phyloP scores from a whole-genome alignment of 2,329 filamentous ascomycete genomes.

The Cryphonectria parasitica region DNA sequence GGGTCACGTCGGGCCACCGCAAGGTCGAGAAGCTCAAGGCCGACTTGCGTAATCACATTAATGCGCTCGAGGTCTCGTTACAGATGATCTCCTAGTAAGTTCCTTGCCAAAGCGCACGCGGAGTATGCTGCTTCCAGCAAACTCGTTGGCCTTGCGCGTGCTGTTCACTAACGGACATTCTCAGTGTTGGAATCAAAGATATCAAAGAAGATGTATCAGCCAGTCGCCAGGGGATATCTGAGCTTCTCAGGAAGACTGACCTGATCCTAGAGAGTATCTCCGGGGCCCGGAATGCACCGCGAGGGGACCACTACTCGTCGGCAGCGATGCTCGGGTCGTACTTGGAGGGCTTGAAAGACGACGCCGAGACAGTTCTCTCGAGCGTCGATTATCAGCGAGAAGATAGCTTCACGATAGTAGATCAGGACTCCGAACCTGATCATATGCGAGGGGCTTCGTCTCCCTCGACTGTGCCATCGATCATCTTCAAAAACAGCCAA shows the following conservation, averaged over 20 bases:
- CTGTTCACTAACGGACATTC: no score
- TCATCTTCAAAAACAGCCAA: conserved; percentile 2
- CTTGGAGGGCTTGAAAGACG: conserved; percentile 4
- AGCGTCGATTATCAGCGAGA: conserved; percentile 12
- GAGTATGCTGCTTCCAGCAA: no score
- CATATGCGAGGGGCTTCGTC: background rate
- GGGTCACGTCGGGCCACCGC: background rate
- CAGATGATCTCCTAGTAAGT: conserved; percentile 12
- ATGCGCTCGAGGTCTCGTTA: conserved; percentile 10
- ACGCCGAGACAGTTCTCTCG: conserved; percentile 12
- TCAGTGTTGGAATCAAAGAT: conserved; percentile 2
- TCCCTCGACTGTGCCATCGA: background rate
- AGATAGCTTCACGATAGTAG: background rate
- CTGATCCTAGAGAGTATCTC: background rate
- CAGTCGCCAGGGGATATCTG: background rate
- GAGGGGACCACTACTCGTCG: background rate
- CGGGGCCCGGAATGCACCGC: background rate
- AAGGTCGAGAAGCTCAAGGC: conserved; percentile 8
- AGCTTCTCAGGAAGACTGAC: conserved; percentile 4
- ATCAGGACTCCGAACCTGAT: background rate
- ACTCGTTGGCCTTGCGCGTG: background rate
- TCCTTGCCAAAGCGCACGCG: no score
- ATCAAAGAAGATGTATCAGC: conserved; percentile 16
- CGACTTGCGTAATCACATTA: background rate
- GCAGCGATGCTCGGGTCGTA: conserved; percentile 10